Evolutionary conservation across 2,329 filamentous ascomycete genomes (phyloP), one percentile per base, ranked within the genome.

Genomic region (Xylaria sp.): DNA sequence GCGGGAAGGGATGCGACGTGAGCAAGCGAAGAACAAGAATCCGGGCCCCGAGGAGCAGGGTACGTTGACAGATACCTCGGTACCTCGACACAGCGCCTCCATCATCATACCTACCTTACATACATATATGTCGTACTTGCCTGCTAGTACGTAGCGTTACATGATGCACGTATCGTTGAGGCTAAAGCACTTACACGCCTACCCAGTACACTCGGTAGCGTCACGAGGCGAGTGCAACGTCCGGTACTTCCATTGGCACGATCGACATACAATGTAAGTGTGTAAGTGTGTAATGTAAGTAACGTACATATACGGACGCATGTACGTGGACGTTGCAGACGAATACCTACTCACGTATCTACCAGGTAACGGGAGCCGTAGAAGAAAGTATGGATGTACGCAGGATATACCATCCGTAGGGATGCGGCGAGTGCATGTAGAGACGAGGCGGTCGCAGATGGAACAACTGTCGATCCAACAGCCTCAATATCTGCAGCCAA

Each of bases 401-500:
- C 28, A 37, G 28, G 6, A 32, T 32, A 32, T 52, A 13, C 12
- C 32, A 28, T 18, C 15, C 32, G 51, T 34, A 7, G 51, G 15
- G 10, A 10, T 48, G n/a, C n/a, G 15, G 25, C 7, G 51, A 9
- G n/a, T 54, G 51, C 15, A 48, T 18, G 52, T 48, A 56, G 32
- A 46, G 68, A 67, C 46, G 56, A 70, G 65, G 69, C 65, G 54
- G 62, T 41, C 54, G 57, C 62, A 68, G 65, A 65, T 63, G 65
- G 61, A 52, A 55, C 39, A 32, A 56, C 37, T 66, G 65, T 65
- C 65, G 69, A 68, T 70, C 65, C 69, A 65, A 68, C 65, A 70
- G 69, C 69, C 69, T 68, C 65, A 70, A 64, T 60, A 65, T 60
- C 65, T 68, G 62, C 68, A 68, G 62, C 65, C 58, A 68, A 66